Evolutionary conservation across 2,329 filamentous ascomycete species (phyloP).

Genomic region (Calonectria naviculata): DNA sequence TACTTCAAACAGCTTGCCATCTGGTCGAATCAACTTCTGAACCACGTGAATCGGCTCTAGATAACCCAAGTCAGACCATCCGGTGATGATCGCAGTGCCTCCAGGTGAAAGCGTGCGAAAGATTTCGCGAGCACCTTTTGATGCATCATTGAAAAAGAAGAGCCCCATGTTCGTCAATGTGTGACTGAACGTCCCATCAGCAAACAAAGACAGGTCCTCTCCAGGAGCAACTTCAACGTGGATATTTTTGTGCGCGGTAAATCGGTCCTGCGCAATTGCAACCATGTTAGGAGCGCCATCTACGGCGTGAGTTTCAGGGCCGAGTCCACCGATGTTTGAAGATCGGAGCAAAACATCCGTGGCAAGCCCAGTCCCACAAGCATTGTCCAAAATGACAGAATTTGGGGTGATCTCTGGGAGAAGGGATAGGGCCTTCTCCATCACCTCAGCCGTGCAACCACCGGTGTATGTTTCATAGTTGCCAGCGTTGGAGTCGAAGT

Average conservation of each 20-base stretch:
- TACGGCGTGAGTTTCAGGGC: not conserved
- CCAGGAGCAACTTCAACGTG: not conserved
- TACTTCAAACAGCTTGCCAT: conserved; percentile 17
- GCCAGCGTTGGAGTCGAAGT: not conserved
- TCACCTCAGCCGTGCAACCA: not conserved
- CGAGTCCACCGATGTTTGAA: not conserved
- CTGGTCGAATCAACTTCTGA: conserved; percentile 24
- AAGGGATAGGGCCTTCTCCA: not conserved
- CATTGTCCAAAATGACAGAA: conserved; percentile 3
- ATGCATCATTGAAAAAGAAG: conserved; percentile 46
- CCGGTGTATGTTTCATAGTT: conserved; percentile 1
- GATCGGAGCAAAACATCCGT: not conserved
- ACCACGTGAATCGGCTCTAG: conserved; percentile 20
- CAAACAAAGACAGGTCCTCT: not conserved
- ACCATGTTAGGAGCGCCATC: conserved; percentile 5
- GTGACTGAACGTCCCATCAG: conserved; percentile 45
- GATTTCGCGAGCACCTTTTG: conserved; percentile 49
- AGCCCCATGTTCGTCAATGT: conserved; percentile 53
- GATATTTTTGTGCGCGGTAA: not conserved
- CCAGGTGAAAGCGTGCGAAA: conserved; percentile 49
- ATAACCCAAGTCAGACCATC: conserved; percentile 34
- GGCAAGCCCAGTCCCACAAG: not conserved
- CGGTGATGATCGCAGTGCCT: conserved; percentile 50
- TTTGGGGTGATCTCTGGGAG: not conserved
- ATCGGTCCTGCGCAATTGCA: not conserved